Conservation (phyloP, 768 basidiomycete species). For the Glaciozyma antarctica region DNA sequence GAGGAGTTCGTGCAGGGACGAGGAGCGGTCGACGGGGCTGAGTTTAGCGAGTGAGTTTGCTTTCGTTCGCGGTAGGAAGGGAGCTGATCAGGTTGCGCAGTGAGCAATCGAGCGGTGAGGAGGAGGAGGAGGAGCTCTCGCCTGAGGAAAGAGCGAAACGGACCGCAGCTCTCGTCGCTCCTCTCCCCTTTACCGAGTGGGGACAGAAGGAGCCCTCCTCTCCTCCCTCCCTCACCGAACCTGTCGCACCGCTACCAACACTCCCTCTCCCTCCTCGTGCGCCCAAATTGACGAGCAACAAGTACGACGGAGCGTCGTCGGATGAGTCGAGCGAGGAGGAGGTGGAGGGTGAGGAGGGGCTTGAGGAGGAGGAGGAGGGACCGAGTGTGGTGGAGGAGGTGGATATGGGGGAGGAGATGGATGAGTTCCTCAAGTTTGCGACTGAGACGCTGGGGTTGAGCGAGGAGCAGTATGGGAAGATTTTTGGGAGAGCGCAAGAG, state of each 20-base stretch:
- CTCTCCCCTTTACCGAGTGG: constrained; percentile 71
- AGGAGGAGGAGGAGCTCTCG: constrained; percentile 40
- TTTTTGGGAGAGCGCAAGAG: constrained; percentile 62
- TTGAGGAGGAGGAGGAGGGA: constrained; percentile 58
- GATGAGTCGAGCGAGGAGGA: constrained; percentile 15
- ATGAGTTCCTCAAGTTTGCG: constrained; percentile 91
- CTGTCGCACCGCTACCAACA: neutral
- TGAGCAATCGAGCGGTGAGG: constrained; percentile 45
- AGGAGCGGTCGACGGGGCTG: constrained; percentile 79
- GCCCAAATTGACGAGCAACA: constrained; percentile 70
- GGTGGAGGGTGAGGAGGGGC: constrained; percentile 29
- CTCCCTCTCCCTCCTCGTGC: constrained; percentile 48
- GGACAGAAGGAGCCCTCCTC: constrained; percentile 47
- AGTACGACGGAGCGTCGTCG: constrained; percentile 83
- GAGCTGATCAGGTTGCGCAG: constrained; percentile 49
- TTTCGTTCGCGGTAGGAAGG: neutral
- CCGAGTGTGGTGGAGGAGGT: constrained; percentile 75
- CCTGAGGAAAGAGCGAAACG: constrained; percentile 48
- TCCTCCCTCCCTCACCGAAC: neutral
- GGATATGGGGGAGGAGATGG: constrained; percentile 86
- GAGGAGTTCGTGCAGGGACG: constrained; percentile 82
- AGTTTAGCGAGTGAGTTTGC: constrained; percentile 71
- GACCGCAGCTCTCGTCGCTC: constrained; percentile 73
- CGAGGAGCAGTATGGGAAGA: constrained; percentile 81
- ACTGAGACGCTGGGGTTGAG: constrained; percentile 80